These are phyloP conservation scores for Letharia lupina DNA, from an alignment of 495 filamentous ascomycete species.

Conservation along the genomic window DNA sequence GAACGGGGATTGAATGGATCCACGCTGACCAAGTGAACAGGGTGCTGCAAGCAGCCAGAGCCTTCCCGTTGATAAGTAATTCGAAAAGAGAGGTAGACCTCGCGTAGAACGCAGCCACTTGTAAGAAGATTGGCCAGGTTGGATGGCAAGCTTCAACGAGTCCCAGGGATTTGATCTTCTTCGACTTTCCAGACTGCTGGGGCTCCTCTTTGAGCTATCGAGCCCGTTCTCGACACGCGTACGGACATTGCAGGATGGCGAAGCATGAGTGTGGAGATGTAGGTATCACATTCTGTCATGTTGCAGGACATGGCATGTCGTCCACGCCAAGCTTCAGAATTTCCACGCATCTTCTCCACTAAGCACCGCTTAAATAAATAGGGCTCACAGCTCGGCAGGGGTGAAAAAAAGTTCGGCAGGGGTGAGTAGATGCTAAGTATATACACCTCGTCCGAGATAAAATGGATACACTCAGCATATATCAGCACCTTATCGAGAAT, in stretches of 20 bases:
- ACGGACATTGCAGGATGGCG: neutral
- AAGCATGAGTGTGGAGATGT: neutral
- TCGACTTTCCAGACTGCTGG: neutral
- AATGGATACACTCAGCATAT: too few relatives aligned
- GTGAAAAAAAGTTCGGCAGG: too few relatives aligned
- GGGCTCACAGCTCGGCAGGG: too few relatives aligned
- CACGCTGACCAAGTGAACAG: neutral
- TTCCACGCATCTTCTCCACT: neutral
- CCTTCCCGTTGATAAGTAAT: neutral
- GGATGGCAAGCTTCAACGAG: neutral
- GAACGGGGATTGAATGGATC: neutral
- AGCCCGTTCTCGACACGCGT: neutral
- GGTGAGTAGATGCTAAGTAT: too few relatives aligned
- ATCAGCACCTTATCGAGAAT: too few relatives aligned
- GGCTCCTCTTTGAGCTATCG: neutral
- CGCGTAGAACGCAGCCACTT: neutral
- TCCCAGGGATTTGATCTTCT: neutral
- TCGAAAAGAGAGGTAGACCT: too few relatives aligned
- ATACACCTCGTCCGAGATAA: too few relatives aligned
- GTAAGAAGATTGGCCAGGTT: neutral
- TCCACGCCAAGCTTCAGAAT: neutral
- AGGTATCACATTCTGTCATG: neutral
- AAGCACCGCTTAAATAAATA: neutral
- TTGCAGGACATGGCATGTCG: neutral
- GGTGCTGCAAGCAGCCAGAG: neutral